phyloP scores from a whole-genome alignment of 495 filamentous ascomycete species.

The Hypoxylon crocopeplum region DNA sequence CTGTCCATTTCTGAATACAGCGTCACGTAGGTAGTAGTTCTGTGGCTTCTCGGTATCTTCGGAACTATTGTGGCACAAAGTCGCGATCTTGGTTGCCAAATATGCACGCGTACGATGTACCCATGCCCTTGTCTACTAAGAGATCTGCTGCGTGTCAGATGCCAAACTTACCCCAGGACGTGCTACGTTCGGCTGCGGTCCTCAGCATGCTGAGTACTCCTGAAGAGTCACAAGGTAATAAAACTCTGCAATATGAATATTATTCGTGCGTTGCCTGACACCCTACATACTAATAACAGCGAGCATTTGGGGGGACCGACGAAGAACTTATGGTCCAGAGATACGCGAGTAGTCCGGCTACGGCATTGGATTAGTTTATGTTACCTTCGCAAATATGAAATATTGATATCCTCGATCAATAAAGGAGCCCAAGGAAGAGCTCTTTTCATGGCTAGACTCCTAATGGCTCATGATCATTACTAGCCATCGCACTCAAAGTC shows the following conservation, averaged over 20 bases:
- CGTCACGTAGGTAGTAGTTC: neutral
- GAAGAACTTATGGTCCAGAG: too few species aligned
- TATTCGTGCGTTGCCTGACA: constrained; percentile 1
- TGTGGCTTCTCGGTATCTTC: constrained; percentile 29
- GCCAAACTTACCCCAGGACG: constrained; percentile 8
- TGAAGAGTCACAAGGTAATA: neutral
- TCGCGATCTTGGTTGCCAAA: constrained; percentile 7
- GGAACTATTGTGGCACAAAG: constrained; percentile 25
- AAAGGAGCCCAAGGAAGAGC: too few species aligned
- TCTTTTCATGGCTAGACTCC: too few species aligned
- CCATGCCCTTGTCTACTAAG: neutral
- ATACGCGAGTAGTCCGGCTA: too few species aligned
- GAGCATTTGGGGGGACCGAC: neutral
- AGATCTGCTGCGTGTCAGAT: constrained; percentile 17
- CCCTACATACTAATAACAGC: neutral
- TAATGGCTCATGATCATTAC: too few species aligned
- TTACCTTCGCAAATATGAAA: too few species aligned
- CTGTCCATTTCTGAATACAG: constrained; percentile 8
- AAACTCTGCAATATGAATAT: constrained; percentile 1
- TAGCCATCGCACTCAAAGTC: too few species aligned
- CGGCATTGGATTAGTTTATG: too few species aligned
- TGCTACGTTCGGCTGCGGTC: constrained; percentile 1
- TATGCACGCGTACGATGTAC: constrained; percentile 7
- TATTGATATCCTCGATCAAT: too few species aligned
- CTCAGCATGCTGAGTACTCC: constrained; percentile 5